A percentile compares a stretch with the other conserved stretches of the same genome.
Conservation (phyloP, 768 basidiomycete species). For the Naematelia aurantialba region DNA sequence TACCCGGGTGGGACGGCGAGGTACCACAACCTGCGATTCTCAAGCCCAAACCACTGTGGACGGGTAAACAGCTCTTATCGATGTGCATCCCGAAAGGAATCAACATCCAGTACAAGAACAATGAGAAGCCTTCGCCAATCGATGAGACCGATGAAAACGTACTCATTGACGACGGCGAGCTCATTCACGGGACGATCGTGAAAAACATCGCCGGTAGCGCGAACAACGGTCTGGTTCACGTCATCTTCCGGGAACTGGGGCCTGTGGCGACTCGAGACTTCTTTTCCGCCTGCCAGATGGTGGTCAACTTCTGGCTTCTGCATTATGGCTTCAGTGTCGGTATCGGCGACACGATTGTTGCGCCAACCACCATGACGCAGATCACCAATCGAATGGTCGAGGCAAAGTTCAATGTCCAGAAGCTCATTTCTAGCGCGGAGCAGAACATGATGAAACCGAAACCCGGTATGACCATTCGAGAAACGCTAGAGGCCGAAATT, state of each 20-base stretch:
- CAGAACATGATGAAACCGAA: slow-evolving; percentile 81
- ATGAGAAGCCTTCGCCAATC: slow-evolving; percentile 72
- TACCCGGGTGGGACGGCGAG: slow-evolving; percentile 92
- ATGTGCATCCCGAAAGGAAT: slow-evolving; percentile 91
- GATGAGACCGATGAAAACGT: slow-evolving; percentile 91
- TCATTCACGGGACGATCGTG: slow-evolving; percentile 90
- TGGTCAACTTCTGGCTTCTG: slow-evolving; percentile 98
- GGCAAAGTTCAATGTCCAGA: slow-evolving; percentile 72
- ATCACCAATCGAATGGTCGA: slow-evolving; percentile 78
- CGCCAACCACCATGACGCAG: slow-evolving; percentile 75
- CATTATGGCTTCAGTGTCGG: slow-evolving; percentile 99
- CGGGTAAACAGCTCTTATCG: slow-evolving; percentile 91
- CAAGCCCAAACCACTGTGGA: slow-evolving; percentile 96
- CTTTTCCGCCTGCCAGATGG: slow-evolving; percentile 88
- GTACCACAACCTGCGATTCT: slow-evolving; percentile 90
- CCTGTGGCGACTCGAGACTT: slow-evolving; percentile 83
- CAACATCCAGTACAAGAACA: slow-evolving; percentile 58
- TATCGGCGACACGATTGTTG: slow-evolving; percentile 97
- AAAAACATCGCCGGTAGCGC: slow-evolving; percentile 96
- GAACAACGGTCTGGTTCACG: slow-evolving; percentile 88
- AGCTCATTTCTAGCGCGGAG: slow-evolving; percentile 75
- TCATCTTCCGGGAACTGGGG: slow-evolving; percentile 96
- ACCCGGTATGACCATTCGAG: slow-evolving; percentile 98
- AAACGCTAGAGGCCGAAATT: slow-evolving; percentile 91
- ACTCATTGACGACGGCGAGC: slow-evolving; percentile 92